A percentile compares a stretch with the other conserved stretches of the same genome.
Evolutionary conservation across 352 stramenopile species (phyloP).

Genomic region (Pythium vanterpoolii): DNA sequence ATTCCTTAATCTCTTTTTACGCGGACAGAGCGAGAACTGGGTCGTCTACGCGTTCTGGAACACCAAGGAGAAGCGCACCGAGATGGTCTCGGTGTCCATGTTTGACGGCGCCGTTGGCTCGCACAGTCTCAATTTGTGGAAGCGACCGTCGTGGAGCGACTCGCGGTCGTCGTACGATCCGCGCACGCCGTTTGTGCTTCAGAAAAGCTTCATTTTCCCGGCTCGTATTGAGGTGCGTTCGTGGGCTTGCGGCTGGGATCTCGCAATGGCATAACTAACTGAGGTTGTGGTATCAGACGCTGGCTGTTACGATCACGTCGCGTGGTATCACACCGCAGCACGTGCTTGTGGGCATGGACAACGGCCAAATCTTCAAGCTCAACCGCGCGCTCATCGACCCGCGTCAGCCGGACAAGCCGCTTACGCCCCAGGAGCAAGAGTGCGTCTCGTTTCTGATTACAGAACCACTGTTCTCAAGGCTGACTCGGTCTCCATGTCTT

Average conservation of each 20-base stretch:
- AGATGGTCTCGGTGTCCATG: conserved; percentile 84
- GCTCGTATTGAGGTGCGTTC: conserved; percentile 73
- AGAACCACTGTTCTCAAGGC: neutral
- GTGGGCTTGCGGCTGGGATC: neutral
- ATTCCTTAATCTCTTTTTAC: conserved; percentile 5
- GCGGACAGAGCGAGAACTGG: conserved; percentile 91
- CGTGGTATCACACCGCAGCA: conserved; percentile 94
- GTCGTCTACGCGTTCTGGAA: conserved; percentile 97
- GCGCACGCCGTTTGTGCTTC: conserved; percentile 88
- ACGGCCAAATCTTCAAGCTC: conserved; percentile 92
- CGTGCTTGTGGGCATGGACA: conserved; percentile 91
- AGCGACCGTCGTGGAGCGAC: conserved; percentile 84
- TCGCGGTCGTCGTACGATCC: conserved; percentile 92
- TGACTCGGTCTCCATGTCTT: neutral
- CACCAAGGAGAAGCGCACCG: conserved; percentile 78
- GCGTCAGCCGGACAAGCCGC: conserved; percentile 89
- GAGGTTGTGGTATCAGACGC: conserved; percentile 31
- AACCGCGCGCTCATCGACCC: conserved; percentile 92
- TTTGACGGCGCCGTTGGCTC: conserved; percentile 96
- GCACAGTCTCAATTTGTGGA: conserved; percentile 94
- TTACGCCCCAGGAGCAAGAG: conserved; percentile 78
- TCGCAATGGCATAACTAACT: neutral
- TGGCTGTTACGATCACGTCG: conserved; percentile 92
- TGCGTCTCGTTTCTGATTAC: conserved; percentile 10
- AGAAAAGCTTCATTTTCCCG: conserved; percentile 94